Conservation (phyloP, 768 basidiomycete species). For the Pisolithus tinctorius region DNA sequence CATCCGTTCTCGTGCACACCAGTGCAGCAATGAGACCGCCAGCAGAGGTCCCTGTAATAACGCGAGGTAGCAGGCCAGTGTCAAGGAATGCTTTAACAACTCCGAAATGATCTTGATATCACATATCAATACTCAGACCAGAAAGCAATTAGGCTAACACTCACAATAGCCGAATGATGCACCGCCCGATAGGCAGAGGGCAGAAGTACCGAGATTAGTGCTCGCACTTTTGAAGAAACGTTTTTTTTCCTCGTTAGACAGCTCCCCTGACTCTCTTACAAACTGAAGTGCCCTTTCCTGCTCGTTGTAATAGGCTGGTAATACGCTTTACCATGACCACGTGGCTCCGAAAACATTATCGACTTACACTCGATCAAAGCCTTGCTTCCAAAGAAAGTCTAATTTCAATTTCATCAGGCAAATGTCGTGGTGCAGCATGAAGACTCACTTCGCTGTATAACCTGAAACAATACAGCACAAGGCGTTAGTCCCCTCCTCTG, state of each 20-base stretch:
- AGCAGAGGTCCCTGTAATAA: conserved; percentile 92
- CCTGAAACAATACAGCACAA: conserved; percentile 30
- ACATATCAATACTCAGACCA: conserved; percentile 1
- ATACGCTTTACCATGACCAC: conserved; percentile 1
- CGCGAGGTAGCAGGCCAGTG: conserved; percentile 77
- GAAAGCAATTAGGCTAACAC: conserved; percentile 14
- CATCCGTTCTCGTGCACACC: conserved; percentile 82
- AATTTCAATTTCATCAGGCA: conserved; percentile 11
- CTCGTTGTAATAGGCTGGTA: conserved; percentile 76
- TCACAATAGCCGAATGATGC: conserved; percentile 91
- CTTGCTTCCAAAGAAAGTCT: conserved; percentile 94
- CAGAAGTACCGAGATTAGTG: conserved; percentile 85
- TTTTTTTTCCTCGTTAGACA: conserved; percentile 84
- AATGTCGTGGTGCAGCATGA: conserved; percentile 1
- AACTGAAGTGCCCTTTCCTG: conserved; percentile 70
- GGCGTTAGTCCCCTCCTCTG: neutral
- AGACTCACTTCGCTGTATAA: conserved; percentile 75
- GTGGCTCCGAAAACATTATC: neutral
- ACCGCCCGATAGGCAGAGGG: conserved; percentile 93
- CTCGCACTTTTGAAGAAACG: conserved; percentile 87
- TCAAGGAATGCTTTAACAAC: conserved; percentile 91
- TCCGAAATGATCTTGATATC: conserved; percentile 68
- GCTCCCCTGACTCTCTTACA: conserved; percentile 63
- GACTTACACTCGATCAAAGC: conserved; percentile 73
- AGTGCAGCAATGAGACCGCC: conserved; percentile 77